Evolutionary conservation across 352 stramenopile genomes (phyloP).

Genomic region (Phytophthora cryptogea): DNA sequence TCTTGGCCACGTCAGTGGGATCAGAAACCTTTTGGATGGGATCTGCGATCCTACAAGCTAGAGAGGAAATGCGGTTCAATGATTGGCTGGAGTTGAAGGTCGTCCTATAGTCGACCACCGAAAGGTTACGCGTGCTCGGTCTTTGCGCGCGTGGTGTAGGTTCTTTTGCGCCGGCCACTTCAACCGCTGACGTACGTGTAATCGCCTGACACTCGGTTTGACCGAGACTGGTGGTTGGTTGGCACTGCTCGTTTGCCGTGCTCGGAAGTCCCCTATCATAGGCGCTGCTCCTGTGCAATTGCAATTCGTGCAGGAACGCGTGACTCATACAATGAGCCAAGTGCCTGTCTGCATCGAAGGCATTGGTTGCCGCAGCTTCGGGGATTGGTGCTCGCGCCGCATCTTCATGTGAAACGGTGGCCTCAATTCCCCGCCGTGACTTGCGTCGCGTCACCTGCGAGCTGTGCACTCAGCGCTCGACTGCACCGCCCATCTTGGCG

Average conservation of each 20-base stretch:
- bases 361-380: background rate
- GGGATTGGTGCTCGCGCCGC: background rate
- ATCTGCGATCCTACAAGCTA: too few species aligned
- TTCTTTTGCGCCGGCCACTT: slow-evolving; percentile 15
- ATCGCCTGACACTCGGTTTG: background rate
- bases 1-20: background rate
- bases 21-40: background rate
- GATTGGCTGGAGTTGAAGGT: too few species aligned
- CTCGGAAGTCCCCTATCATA: too few species aligned
- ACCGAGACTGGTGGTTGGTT: too few species aligned
- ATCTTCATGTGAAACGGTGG: background rate
- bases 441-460: background rate
- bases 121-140: too few species aligned
- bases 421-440: background rate
- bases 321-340: too few species aligned
- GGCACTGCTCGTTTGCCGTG: too few species aligned
- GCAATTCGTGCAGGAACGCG: too few species aligned
- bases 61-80: too few species aligned
- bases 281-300: too few species aligned
- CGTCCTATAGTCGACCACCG: too few species aligned
- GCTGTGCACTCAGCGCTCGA: background rate
- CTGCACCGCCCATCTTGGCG: background rate
- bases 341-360: background rate
- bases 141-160: background rate
- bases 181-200: background rate